A percentile compares a stretch with the other conserved stretches of the same genome.
Evolutionary conservation across 352 stramenopile species (phyloP).

Genomic region (Phytophthora podocarpi): DNA sequence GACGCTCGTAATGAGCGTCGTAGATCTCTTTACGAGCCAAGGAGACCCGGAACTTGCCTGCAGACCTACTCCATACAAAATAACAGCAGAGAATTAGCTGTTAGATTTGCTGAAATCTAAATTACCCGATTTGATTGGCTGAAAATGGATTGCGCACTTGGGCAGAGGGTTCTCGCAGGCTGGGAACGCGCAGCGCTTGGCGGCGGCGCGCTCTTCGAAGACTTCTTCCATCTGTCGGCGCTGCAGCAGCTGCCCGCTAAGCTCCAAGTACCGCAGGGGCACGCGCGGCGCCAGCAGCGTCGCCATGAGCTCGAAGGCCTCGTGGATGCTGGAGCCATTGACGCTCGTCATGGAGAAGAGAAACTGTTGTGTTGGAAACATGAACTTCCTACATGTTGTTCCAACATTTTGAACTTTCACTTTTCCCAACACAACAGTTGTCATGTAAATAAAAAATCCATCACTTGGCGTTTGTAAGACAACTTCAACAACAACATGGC

Average conservation of each 20-base stretch:
- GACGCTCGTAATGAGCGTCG: slow-evolving; percentile 74
- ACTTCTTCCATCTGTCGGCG: slow-evolving; percentile 81
- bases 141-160: slow-evolving; percentile 39
- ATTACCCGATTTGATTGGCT: slow-evolving; percentile 10
- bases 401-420: too few relatives aligned
- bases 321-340: slow-evolving; percentile 66
- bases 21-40: slow-evolving; percentile 80
- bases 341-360: slow-evolving; percentile 28
- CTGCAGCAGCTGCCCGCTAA: slow-evolving; percentile 73
- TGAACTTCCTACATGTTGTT: too few relatives aligned
- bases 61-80: slow-evolving; percentile 39
- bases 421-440: too few relatives aligned
- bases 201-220: slow-evolving; percentile 78
- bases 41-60: slow-evolving; percentile 76
- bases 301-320: slow-evolving; percentile 83
- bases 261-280: slow-evolving; percentile 68
- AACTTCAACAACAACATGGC: too few relatives aligned
- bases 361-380: too few relatives aligned
- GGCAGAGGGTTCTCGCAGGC: slow-evolving; percentile 59
- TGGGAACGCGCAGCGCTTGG: slow-evolving; percentile 74
- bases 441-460: too few relatives aligned
- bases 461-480: slow-evolving; percentile 1
- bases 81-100: background rate
- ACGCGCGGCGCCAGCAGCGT: slow-evolving; percentile 72
- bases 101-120: slow-evolving; percentile 12